Evolutionary conservation across 306 rosid genomes (phyloP).

Genomic region (Cucumis hystrix): DNA sequence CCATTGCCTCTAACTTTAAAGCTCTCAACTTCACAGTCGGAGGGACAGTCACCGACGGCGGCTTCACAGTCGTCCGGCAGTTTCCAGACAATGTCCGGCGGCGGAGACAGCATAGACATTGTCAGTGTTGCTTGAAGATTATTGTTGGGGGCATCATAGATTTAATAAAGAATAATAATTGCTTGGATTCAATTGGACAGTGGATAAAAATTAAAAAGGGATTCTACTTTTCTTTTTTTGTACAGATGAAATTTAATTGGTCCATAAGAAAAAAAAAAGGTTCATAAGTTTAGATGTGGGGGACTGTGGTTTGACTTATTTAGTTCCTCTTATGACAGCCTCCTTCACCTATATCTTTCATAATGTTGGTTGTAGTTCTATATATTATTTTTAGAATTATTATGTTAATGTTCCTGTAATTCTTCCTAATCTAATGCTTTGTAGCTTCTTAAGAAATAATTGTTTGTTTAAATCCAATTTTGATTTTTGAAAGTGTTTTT

Average conservation of each 20-base stretch:
- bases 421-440: too few species aligned
- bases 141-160: neutral
- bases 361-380: neutral
- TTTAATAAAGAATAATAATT: neutral
- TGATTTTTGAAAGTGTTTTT: too few species aligned
- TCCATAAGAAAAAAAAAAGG: neutral
- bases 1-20: slow-evolving; percentile 43
- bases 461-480: too few species aligned
- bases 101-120: slow-evolving; percentile 34
- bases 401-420: neutral
- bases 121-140: slow-evolving; percentile 63
- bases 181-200: neutral
- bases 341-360: too few species aligned
- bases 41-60: slow-evolving; percentile 21
- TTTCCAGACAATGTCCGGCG: slow-evolving; percentile 47
- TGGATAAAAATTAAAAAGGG: neutral
- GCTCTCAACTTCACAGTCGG: slow-evolving; percentile 18
- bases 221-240: neutral
- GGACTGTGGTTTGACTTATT: neutral
- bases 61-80: slow-evolving; percentile 30
- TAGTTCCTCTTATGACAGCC: too few species aligned
- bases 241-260: neutral
- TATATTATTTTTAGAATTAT: too few species aligned
- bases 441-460: too few species aligned
- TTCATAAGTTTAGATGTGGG: neutral